Evolutionary conservation across 164 flowering plant species (phyloP).

Genomic region (Litsea cubeba): DNA sequence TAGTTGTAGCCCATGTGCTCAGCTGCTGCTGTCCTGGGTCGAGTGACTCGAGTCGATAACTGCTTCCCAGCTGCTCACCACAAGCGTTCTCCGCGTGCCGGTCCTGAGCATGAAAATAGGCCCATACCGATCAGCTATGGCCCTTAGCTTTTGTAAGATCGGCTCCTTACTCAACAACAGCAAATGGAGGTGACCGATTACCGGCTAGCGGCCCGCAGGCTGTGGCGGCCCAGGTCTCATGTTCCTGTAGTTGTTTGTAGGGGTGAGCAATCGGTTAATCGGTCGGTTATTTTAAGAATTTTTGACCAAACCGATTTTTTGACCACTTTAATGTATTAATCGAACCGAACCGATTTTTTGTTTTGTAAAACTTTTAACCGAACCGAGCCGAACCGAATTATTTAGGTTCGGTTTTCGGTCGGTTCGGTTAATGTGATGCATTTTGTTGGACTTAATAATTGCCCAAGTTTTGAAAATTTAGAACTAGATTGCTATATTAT

Average conservation of each 20-base stretch:
- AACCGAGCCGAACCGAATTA: too few relatives aligned
- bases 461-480: too few relatives aligned
- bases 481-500: too few relatives aligned
- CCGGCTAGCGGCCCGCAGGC: constrained; percentile 9
- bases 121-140: constrained; percentile 15
- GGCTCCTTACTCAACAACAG: background rate
- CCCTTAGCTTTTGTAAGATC: background rate
- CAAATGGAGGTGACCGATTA: constrained; percentile 19
- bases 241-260: background rate
- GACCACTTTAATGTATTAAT: too few relatives aligned
- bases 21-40: background rate
- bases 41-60: constrained; percentile 14
- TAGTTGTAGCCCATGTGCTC: constrained; percentile 3
- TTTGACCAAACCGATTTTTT: too few relatives aligned
- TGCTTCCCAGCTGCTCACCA: constrained; percentile 15
- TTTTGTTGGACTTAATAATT: too few relatives aligned
- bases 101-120: constrained; percentile 14
- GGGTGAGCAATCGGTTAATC: too few relatives aligned
- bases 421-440: too few relatives aligned
- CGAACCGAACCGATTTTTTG: too few relatives aligned
- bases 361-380: too few relatives aligned
- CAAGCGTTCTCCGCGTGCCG: constrained; percentile 5
- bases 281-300: too few relatives aligned
- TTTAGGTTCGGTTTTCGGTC: too few relatives aligned
- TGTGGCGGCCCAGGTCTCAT: constrained; percentile 3